Evolutionary conservation across 2,329 filamentous ascomycete genomes (phyloP).

Genomic region (Colletotrichum plurivorum): DNA sequence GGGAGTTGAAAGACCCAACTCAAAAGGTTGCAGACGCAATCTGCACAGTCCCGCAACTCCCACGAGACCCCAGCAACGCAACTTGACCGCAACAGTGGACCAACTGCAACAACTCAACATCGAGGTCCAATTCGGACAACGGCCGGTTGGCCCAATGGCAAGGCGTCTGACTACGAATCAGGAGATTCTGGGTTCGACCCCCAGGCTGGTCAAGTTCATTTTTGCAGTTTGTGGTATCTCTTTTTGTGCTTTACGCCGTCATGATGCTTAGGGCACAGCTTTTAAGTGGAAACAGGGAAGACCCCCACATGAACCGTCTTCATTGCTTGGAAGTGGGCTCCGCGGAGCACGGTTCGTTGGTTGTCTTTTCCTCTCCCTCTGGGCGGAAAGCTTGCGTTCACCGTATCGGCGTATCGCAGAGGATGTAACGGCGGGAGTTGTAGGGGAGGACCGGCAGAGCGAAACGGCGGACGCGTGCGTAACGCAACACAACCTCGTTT

Average conservation of each 20-base stretch:
- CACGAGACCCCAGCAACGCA: neutral
- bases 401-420: neutral
- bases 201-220: constrained; percentile 34
- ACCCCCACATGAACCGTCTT: constrained; percentile 12
- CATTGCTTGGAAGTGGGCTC: constrained; percentile 12
- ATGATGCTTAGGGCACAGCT: constrained; percentile 15
- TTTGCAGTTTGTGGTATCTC: neutral
- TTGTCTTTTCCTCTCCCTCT: neutral
- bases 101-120: neutral
- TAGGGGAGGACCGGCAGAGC: neutral
- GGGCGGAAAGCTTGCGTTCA: constrained; percentile 28
- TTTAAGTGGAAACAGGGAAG: constrained; percentile 6
- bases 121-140: neutral
- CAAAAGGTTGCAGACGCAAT: neutral
- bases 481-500: neutral
- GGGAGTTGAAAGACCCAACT: neutral
- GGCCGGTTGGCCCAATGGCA: constrained; percentile 54
- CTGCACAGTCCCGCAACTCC: neutral
- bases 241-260: neutral
- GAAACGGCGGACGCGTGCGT: constrained; percentile 5
- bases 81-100: neutral
- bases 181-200: constrained; percentile 41
- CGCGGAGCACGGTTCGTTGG: constrained; percentile 35
- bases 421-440: constrained; percentile 15
- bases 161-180: constrained; percentile 58